Conservation (phyloP, 2,329 filamentous ascomycete species). For the Fusarium acutatum region DNA sequence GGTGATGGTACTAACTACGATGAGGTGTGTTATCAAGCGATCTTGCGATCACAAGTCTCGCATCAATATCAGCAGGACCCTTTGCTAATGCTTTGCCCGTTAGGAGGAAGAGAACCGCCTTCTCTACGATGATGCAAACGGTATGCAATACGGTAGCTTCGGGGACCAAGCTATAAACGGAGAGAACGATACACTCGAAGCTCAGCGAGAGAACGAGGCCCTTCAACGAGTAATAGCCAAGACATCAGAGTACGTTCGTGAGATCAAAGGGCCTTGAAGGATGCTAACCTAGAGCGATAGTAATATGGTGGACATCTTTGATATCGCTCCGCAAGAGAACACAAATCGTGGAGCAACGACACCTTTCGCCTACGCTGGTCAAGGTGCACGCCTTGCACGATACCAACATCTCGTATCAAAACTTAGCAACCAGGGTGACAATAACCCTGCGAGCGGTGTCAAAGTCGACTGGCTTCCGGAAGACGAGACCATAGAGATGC, state of each 20-base stretch:
- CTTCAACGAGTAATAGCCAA: constrained; percentile 70
- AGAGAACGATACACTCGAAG: constrained; percentile 68
- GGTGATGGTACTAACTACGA: constrained; percentile 61
- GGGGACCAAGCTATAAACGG: constrained; percentile 62
- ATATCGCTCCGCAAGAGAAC: constrained; percentile 65
- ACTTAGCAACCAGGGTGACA: constrained; percentile 58
- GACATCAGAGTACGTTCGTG: constrained; percentile 66
- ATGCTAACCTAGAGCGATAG: constrained; percentile 48
- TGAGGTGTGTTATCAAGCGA: constrained; percentile 55
- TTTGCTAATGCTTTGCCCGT: constrained; percentile 12
- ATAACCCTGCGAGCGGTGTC: constrained; percentile 51
- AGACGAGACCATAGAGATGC: constrained; percentile 58
- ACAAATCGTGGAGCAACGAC: constrained; percentile 47
- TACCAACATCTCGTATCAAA: constrained; percentile 71
- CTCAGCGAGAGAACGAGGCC: constrained; percentile 70
- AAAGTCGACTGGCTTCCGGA: constrained; percentile 66
- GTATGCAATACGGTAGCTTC: constrained; percentile 70
- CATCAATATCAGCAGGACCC: not conserved
- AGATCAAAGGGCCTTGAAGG: not conserved
- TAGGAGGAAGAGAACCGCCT: constrained; percentile 67
- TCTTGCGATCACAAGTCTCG: not conserved
- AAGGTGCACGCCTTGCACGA: constrained; percentile 64
- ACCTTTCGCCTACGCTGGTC: constrained; percentile 60
- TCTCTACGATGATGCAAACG: constrained; percentile 68
- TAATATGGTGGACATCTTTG: constrained; percentile 74